Base-by-base conservation (phyloP, 2,329 filamentous ascomycete genomes). In the Sporothrix protearum region DNA sequence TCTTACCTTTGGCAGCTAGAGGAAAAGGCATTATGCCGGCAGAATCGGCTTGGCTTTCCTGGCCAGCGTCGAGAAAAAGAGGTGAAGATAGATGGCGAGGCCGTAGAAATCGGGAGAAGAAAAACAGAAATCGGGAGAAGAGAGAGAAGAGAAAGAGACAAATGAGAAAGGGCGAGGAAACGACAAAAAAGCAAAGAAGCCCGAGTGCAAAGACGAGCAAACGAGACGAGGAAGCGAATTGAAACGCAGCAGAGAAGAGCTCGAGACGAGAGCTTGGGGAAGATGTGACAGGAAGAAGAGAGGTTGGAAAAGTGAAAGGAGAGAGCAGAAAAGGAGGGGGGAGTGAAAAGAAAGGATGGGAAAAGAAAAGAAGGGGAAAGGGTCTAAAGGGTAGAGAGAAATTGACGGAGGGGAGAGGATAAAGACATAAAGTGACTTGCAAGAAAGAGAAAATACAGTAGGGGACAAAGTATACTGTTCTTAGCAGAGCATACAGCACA, bases 1-100 rank as follows among this genome's bases (percentile, higher is more conserved):
- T 80, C 80, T 78, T 74, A 82, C 80, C 80, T 77, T 82, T 81
- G 74, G 79, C 80, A 67, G 76, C 77, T 72, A 82, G 66, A 59
- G 80, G 78, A 51, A 80, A 70, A 73, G 80, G 79, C 80, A 82
- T 82, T 49, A 74, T 77, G 72, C 69, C 69, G 72, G 72, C 69
- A 73, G 59, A 71, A 71, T 67, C 45, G 28, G 59, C 55, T 66
- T 51, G 67, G 47, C 59, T 45, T 45, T 68, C 42, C 25, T 47
- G 22, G 42, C 19, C 30, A 39, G 19, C 22, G 51, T 42, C 9
- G 19, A 59, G 16, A 8, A 51, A 19, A n/a, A 69, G 53, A 47
- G 53, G 53, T 1, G 39, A 39, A 68, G 47, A 42, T 22, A 8
- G 28, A 16, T 10, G 25, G 25, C 19, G 42, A 42, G 42, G 42